Evolutionary conservation across 176 grass and related monocot species (phyloP), one percentile per base, ranked within the genome.

Genomic region (Secale cereale): DNA sequence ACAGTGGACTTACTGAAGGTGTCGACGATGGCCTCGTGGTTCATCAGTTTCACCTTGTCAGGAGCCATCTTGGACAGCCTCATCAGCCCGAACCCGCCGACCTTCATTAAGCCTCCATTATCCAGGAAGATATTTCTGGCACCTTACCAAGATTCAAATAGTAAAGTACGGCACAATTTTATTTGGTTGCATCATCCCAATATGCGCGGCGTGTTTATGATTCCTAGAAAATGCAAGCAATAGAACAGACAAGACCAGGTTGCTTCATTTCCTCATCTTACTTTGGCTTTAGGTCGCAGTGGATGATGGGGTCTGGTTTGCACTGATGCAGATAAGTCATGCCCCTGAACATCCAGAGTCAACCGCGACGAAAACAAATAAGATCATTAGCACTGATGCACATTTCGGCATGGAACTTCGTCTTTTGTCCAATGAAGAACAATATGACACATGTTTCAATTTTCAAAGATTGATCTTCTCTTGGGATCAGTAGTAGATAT

Each of bases 111-210:
- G 52, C 94, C 94, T 81, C 90, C 91, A 87, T 84, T 91, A 92
- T 96, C 94, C 90, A 99, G 88, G 86, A 99, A 99, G 91, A 99
- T 99, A 96, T 99, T 94, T 94, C 97, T 99, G 93, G 91, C 97
- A 96, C 97, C 97, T 99, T 99, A 96, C 90, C 90, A 90, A 99
- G 81, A 92, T 88, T 94, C 70, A 87, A 71, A 87, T 91, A 88
- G 86, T 95, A 76, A 95, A 95, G 93, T 71, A 88, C 76, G 74
- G 83, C 19, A 82, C 93, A 75, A 72, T 3, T 77, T 0, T 19
- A 50, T 50, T 15, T 81, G 50, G 2, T 3, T 56, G 52, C 6
- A 20, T 54, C n/a, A 68, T 62, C 67, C 26, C 8, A 89, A 77
- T 83, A 74, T 83, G 60, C 19, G 62, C 77, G 19, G 72, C 76